A percentile compares a stretch with the other conserved stretches of the same genome.
These are phyloP conservation scores for Paraglomus occultum DNA, from an alignment of 192 early-diverging fungal species.

Conservation along the genomic window DNA sequence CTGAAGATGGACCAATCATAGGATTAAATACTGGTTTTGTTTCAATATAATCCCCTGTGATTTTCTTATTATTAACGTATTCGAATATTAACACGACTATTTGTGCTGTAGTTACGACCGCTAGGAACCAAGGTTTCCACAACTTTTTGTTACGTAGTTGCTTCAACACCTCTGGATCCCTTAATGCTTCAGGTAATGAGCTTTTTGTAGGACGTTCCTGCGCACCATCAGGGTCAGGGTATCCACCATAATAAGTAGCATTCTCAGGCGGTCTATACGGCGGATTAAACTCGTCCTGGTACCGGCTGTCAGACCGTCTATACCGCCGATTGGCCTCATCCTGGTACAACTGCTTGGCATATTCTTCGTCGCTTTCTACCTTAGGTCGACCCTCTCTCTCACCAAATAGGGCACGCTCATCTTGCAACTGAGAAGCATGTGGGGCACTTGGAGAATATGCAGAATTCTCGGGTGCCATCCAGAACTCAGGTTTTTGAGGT, in stretches of 20 bases:
- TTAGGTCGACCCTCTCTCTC: neutral
- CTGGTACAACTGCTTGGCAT: constrained; percentile 6
- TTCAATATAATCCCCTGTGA: constrained; percentile 62
- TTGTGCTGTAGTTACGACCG: constrained; percentile 41
- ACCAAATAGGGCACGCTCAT: neutral
- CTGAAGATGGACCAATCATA: constrained; percentile 75
- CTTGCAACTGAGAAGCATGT: neutral
- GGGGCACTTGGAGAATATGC: constrained; percentile 15
- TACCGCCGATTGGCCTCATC: constrained; percentile 9
- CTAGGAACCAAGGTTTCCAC: constrained; percentile 48
- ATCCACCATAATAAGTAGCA: neutral
- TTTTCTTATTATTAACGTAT: constrained; percentile 53
- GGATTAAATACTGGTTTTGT: constrained; percentile 65
- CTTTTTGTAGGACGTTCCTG: neutral
- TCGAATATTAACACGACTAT: constrained; percentile 49
- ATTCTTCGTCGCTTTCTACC: constrained; percentile 14
- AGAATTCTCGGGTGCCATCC: neutral
- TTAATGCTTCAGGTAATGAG: constrained; percentile 31
- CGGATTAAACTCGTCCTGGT: neutral
- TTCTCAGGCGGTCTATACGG: neutral
- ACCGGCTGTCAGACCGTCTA: neutral
- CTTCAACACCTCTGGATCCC: constrained; percentile 38
- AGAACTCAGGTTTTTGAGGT: neutral
- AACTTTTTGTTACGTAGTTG: constrained; percentile 33
- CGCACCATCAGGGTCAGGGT: neutral